Percentiles rank a stretch among this genome's conserved stretches.
Evolutionary conservation across 2,329 filamentous ascomycete genomes (phyloP).

Genomic region (Aureobasidium sp.): DNA sequence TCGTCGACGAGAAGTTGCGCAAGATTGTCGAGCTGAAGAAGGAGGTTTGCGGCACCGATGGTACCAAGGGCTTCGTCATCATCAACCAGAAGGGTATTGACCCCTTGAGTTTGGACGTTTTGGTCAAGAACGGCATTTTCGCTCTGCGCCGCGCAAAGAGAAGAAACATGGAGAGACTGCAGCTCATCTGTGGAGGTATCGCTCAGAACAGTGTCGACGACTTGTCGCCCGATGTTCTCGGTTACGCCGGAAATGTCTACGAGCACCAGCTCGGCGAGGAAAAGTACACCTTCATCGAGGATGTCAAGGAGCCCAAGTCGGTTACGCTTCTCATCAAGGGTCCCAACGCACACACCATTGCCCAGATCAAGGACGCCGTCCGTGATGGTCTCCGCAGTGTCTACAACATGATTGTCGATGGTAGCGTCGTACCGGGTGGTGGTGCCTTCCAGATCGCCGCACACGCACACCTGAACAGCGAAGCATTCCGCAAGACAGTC

Average conservation of each 20-base stretch:
- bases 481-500: constrained; percentile 77
- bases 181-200: constrained; percentile 83
- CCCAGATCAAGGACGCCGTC: constrained; percentile 92
- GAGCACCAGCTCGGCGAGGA: constrained; percentile 97
- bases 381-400: constrained; percentile 90
- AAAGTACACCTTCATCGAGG: constrained; percentile 98
- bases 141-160: constrained; percentile 91
- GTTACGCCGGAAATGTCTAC: constrained; percentile 94
- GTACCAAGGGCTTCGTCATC: constrained; percentile 91
- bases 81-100: constrained; percentile 99
- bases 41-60: constrained; percentile 86
- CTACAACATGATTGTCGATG: constrained; percentile 99
- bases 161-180: constrained; percentile 97
- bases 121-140: constrained; percentile 97
- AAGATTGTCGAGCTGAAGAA: constrained; percentile 99
- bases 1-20: constrained; percentile 91
- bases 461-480: constrained; percentile 75
- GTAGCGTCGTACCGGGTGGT: constrained; percentile 85
- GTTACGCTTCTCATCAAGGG: constrained; percentile 97
- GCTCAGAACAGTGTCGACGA: constrained; percentile 97
- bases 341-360: constrained; percentile 91
- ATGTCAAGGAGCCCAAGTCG: constrained; percentile 97
- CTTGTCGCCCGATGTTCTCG: constrained; percentile 74
- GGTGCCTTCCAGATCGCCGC: constrained; percentile 95
- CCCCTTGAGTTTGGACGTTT: constrained; percentile 84